Base-by-base conservation (phyloP, 164 flowering plant genomes). In the Dillenia turbinata region DNA sequence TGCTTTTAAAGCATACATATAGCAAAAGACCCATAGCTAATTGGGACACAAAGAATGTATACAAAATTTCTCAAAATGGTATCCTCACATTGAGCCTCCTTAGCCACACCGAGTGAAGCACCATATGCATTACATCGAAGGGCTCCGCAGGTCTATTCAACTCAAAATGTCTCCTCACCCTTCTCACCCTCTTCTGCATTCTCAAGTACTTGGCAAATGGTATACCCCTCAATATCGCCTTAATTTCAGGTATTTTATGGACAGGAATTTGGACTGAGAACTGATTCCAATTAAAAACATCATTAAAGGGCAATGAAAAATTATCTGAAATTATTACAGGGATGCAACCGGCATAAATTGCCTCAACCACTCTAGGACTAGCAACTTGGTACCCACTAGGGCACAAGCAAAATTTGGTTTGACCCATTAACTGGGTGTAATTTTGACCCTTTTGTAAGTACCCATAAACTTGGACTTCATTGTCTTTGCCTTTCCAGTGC, bases 311-410 rank as follows among this genome's bases (percentile, higher is more conserved):
- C 9, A 76, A 56, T 1, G 67, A 49, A 26, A 76, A 81, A 44
- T 65, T 16, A 33, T 60, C 74, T 0, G 79, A 75, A 14, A 81
- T 73, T 6, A 78, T 57, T 26, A 78, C 78, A 0, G 85, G 85
- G 2, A 78, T 72, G 54, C 82, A 78, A 0, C 77, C 79, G 1
- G 72, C 68, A 12, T 74, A 48, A 9, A 81, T 62, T 0, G 85
- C 69, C 44, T 68, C 76, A 0, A 75, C 78, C 8, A 75, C 56
- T 60, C 85, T 75, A 10, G 85, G 88, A 57, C 88, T 79, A 1
- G 88, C 88, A 2, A 81, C 88, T 61, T 83, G 85, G 45, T 44
- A 77, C 46, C 88, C 88, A 53, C 88, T 83, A 0, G 89, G 86
- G 69, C 86, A 82, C 71, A 82, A 47, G 66, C 86, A 85, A 57